Evolutionary conservation across 352 stramenopile species (phyloP).

Genomic region (Pythium graminicola): DNA sequence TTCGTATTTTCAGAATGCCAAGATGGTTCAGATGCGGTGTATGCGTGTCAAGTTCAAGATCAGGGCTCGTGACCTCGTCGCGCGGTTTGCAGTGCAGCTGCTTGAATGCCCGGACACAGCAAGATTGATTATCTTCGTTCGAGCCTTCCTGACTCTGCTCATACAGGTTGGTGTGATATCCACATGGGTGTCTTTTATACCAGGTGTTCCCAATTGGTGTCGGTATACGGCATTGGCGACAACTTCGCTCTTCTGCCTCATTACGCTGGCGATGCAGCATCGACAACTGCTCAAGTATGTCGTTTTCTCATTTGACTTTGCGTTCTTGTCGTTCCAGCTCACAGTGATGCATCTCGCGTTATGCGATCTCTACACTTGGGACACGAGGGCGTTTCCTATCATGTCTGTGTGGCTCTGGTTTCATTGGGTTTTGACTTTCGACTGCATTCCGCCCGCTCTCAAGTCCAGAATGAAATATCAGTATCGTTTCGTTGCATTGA

Average conservation of each 20-base stretch:
- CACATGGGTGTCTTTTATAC: conserved; percentile 3
- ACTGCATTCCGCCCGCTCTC: conserved; percentile 21
- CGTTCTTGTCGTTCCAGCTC: conserved; percentile 33
- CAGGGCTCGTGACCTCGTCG: conserved; percentile 10
- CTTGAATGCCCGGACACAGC: not conserved
- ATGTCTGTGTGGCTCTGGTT: conserved; percentile 22
- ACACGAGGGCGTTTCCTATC: conserved; percentile 16
- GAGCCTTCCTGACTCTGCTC: conserved; percentile 1
- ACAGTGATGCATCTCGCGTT: conserved; percentile 23
- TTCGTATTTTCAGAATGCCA: conserved; percentile 17
- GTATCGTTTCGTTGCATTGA: conserved; percentile 10
- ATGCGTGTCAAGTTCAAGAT: conserved; percentile 18
- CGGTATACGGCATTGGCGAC: conserved; percentile 4
- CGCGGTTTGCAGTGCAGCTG: not conserved
- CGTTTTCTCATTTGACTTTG: conserved; percentile 36
- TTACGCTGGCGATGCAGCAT: conserved; percentile 15
- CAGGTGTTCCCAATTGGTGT: not conserved
- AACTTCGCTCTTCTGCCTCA: conserved; percentile 14
- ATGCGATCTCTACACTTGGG: conserved; percentile 31
- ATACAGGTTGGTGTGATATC: conserved; percentile 7
- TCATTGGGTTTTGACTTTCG: conserved; percentile 29
- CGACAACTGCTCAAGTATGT: conserved; percentile 25
- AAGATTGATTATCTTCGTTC: not conserved
- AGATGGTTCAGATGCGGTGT: conserved; percentile 23
- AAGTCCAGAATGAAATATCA: conserved; percentile 8